Evolutionary conservation across 805 yeast genomes (phyloP).

Genomic region (Candida maesae): DNA sequence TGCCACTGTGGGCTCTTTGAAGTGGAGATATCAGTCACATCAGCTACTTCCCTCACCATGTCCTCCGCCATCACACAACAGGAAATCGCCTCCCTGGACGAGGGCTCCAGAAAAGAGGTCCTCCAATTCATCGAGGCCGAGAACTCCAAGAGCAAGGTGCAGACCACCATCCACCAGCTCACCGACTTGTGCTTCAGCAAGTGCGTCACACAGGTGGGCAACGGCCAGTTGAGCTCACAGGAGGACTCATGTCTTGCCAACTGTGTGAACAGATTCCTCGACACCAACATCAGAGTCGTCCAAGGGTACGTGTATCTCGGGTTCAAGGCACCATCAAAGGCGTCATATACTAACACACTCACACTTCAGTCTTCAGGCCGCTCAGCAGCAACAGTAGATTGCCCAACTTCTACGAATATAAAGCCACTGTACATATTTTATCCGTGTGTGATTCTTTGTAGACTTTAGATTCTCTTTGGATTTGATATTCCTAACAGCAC

Average conservation of each 20-base stretch:
- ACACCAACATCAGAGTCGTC: constrained; percentile 82
- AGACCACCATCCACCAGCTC: constrained; percentile 79
- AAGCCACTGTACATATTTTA: too few species aligned
- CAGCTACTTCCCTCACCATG: too few species aligned
- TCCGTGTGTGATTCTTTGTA: too few species aligned
- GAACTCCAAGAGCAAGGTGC: constrained; percentile 83
- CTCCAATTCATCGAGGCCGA: constrained; percentile 75
- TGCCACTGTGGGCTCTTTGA: too few species aligned
- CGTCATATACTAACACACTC: constrained; percentile 3
- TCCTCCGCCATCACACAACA: constrained; percentile 34
- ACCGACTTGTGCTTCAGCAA: constrained; percentile 89
- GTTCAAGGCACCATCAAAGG: not conserved
- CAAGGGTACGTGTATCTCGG: constrained; percentile 34
- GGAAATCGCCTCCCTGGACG: constrained; percentile 52
- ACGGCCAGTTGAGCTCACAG: constrained; percentile 44
- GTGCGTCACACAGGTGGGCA: constrained; percentile 53
- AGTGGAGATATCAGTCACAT: too few species aligned
- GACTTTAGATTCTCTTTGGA: too few species aligned
- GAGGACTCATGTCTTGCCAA: constrained; percentile 75
- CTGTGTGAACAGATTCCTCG: constrained; percentile 83
- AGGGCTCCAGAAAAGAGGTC: constrained; percentile 67
- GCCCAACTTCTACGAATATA: not conserved
- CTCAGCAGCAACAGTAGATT: constrained; percentile 15
- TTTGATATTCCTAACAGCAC: not conserved
- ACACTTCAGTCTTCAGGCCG: constrained; percentile 17